Percentiles rank a stretch among this genome's conserved stretches.
These are phyloP conservation scores for Pseudocercospora fuligena DNA, from an alignment of 2,329 filamentous ascomycete genomes.

Conservation along the genomic window DNA sequence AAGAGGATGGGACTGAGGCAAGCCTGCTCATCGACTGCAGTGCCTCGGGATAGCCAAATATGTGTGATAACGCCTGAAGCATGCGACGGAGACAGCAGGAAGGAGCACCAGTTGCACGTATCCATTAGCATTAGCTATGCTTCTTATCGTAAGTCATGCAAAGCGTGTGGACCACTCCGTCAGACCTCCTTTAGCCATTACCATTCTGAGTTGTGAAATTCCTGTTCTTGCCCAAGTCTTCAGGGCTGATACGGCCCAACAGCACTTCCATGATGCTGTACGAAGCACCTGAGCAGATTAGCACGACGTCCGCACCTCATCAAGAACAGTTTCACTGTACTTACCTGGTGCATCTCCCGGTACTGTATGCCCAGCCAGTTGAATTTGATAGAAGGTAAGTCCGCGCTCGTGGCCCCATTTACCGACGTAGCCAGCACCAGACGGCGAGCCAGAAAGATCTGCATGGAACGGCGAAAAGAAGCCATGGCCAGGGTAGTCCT, in stretches of 20 bases:
- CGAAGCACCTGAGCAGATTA: conserved; percentile 51
- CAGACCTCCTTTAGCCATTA: not conserved
- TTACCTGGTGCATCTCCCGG: conserved; percentile 47
- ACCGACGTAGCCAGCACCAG: conserved; percentile 19
- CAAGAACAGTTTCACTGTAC: not conserved
- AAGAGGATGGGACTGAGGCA: not conserved
- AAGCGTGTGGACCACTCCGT: not conserved
- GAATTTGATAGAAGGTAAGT: conserved; percentile 35
- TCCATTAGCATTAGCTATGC: not conserved
- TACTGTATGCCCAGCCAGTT: conserved; percentile 37
- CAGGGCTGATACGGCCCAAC: conserved; percentile 65
- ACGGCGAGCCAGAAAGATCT: conserved; percentile 47
- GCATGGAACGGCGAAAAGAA: conserved; percentile 71
- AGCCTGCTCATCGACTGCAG: not conserved
- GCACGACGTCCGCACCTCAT: not conserved
- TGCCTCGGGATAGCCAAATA: not conserved
- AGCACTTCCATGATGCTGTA: conserved; percentile 72
- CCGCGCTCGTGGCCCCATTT: conserved; percentile 34
- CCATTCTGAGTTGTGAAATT: conserved; percentile 44
- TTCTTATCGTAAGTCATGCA: not conserved
- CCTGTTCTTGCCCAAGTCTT: conserved; percentile 52
- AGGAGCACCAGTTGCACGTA: not conserved
- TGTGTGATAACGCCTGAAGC: not conserved
- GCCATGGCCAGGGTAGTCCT: conserved; percentile 43
- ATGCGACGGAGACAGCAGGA: not conserved